Percentiles rank a stretch among this genome's conserved stretches.
Evolutionary conservation across 1,139 yeast species (phyloP).

Genomic region (Spencermartinsiella ligniputridi): DNA sequence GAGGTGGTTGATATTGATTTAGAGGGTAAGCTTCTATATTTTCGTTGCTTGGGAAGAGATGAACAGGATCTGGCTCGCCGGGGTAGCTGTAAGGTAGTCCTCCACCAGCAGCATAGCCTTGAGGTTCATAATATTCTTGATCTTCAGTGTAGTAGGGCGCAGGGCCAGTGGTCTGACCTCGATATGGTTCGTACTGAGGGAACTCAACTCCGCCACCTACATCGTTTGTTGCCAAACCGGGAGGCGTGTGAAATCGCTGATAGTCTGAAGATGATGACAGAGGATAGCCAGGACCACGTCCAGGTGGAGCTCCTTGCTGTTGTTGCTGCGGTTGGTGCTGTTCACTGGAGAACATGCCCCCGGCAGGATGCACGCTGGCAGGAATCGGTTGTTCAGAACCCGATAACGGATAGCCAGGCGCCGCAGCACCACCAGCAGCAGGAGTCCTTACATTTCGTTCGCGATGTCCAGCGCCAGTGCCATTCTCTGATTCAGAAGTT

Average conservation of each 20-base stretch:
- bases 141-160: not conserved
- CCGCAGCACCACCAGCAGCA: not conserved
- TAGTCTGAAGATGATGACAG: not conserved
- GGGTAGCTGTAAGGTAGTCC: conserved; percentile 1
- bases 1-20: conserved; percentile 15
- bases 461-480: not conserved
- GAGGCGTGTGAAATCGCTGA: not conserved
- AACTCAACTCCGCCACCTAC: not conserved
- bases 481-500: not conserved
- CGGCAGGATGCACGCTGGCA: not conserved
- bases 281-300: not conserved
- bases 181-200: not conserved
- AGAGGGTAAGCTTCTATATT: conserved; percentile 23
- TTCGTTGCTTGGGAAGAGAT: conserved; percentile 8
- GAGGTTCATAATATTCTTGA: conserved; percentile 5
- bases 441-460: not conserved
- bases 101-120: conserved; percentile 1
- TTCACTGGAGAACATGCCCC: not conserved
- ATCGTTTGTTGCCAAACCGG: not conserved
- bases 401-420: not conserved
- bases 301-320: not conserved
- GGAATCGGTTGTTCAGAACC: conserved; percentile 1
- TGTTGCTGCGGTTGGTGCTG: not conserved
- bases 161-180: not conserved
- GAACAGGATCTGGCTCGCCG: not conserved